These are phyloP conservation scores for Aspergillus indologenus DNA, from an alignment of 495 filamentous ascomycete species.

Conservation along the genomic window DNA sequence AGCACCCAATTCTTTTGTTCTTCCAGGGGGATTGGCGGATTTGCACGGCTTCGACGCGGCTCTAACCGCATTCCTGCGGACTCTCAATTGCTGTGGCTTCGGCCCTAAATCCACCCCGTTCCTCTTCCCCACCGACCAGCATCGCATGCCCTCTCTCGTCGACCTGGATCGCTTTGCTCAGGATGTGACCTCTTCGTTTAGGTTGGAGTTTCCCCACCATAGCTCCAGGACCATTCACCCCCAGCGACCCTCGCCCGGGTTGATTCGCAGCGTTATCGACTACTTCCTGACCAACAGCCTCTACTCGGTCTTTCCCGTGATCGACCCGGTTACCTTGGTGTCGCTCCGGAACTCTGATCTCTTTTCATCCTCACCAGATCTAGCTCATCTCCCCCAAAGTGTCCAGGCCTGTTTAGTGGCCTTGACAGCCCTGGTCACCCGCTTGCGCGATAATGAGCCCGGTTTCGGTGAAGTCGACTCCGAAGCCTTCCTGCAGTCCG, in stretches of 20 bases:
- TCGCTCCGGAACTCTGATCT: slow-evolving; percentile 10
- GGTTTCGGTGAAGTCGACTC: slow-evolving; percentile 21
- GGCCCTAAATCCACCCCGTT: slow-evolving; percentile 18
- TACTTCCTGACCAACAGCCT: slow-evolving; percentile 22
- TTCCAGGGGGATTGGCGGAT: slow-evolving; percentile 7
- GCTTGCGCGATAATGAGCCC: slow-evolving; percentile 24
- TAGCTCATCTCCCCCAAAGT: not conserved
- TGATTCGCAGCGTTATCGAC: slow-evolving; percentile 20
- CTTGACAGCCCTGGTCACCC: slow-evolving; percentile 28
- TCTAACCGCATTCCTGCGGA: slow-evolving; percentile 19
- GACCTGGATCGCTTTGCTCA: slow-evolving; percentile 20
- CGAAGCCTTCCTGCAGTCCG: slow-evolving; percentile 24
- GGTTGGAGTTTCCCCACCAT: slow-evolving; percentile 2
- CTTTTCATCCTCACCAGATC: not conserved
- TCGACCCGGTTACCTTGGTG: slow-evolving; percentile 14
- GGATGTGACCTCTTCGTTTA: slow-evolving; percentile 14
- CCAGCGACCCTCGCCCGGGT: slow-evolving; percentile 18
- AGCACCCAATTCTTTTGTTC: too few species aligned
- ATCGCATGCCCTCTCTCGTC: slow-evolving; percentile 16
- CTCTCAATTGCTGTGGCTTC: slow-evolving; percentile 24
- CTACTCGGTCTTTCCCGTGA: slow-evolving; percentile 29
- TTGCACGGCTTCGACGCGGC: slow-evolving; percentile 21
- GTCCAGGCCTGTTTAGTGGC: slow-evolving; percentile 23
- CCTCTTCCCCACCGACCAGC: slow-evolving; percentile 15
- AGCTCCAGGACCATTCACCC: not conserved